Percentiles rank a stretch among this genome's conserved stretches.
Evolutionary conservation across 768 basidiomycete genomes (phyloP).

Genomic region (Boletellus ananas): DNA sequence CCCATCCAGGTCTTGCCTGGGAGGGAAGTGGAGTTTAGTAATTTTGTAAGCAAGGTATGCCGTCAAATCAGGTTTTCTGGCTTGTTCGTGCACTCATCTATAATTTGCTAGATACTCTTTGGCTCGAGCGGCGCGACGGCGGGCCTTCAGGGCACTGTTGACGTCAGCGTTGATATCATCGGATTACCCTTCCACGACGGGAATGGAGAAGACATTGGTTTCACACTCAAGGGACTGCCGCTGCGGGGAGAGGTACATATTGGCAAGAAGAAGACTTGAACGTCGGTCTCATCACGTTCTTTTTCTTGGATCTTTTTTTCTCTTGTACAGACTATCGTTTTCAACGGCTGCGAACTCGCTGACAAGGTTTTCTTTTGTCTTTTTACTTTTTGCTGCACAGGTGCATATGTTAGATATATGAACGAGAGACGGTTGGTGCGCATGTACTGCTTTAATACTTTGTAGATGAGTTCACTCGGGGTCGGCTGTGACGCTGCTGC

Average conservation of each 20-base stretch:
- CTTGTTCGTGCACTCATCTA: conserved; percentile 1
- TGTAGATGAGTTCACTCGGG: conserved; percentile 16
- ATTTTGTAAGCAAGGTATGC: conserved; percentile 71
- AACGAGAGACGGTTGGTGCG: background rate
- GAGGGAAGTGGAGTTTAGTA: conserved; percentile 69
- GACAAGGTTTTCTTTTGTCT: background rate
- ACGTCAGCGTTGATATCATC: conserved; percentile 53
- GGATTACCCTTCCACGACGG: conserved; percentile 54
- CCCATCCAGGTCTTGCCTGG: conserved; percentile 78
- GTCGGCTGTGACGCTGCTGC: background rate
- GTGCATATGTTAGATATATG: conserved; percentile 9
- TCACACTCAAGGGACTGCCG: conserved; percentile 62
- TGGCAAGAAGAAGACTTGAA: conserved; percentile 46
- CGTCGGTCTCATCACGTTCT: no score
- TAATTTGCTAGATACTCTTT: conserved; percentile 57
- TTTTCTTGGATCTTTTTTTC: background rate
- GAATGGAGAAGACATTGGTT: conserved; percentile 36
- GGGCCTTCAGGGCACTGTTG: conserved; percentile 61
- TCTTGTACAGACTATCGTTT: no score
- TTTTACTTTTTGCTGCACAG: background rate
- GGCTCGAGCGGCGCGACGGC: conserved; percentile 61
- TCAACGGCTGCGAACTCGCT: background rate
- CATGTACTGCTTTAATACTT: conserved; percentile 10
- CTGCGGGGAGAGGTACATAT: conserved; percentile 64
- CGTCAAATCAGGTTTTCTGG: background rate